These are phyloP conservation scores for Lepraria neglecta DNA, from an alignment of 495 filamentous ascomycete species.

Conservation along the genomic window DNA sequence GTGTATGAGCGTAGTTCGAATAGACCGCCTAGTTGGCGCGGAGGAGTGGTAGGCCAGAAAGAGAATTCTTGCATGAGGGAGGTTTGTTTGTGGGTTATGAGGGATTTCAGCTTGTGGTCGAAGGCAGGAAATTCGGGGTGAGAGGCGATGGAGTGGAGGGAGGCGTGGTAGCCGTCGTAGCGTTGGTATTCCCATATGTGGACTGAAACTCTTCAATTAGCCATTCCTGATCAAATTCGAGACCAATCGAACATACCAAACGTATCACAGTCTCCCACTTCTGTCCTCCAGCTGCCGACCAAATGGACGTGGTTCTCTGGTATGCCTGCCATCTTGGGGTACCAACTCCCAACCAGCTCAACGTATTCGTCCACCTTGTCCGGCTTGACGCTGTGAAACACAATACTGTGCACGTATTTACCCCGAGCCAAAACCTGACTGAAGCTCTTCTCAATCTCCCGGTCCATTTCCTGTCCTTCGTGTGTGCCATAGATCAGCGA, in stretches of 20 bases:
- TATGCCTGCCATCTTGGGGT: constrained; percentile 73
- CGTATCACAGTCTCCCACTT: constrained; percentile 95
- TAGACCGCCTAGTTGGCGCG: constrained; percentile 80
- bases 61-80: constrained; percentile 99
- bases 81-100: constrained; percentile 75
- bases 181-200: constrained; percentile 99
- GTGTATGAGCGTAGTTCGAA: constrained; percentile 98
- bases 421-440: constrained; percentile 88
- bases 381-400: constrained; percentile 93
- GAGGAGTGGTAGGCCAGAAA: constrained; percentile 95
- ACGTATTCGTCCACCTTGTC: constrained; percentile 94
- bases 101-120: constrained; percentile 67
- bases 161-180: constrained; percentile 92
- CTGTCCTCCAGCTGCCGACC: constrained; percentile 96
- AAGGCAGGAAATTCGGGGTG: constrained; percentile 79
- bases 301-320: constrained; percentile 89
- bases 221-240: no score
- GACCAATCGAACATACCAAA: constrained; percentile 59
- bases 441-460: constrained; percentile 91
- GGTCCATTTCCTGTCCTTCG: constrained; percentile 84
- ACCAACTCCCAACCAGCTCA: constrained; percentile 84
- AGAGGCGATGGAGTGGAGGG: constrained; percentile 70
- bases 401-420: constrained; percentile 97
- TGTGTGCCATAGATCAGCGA: constrained; percentile 93
- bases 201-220: constrained; percentile 44